Evolutionary conservation across 139 green algal genomes (phyloP).

Genomic region (Coelastrella sp.): DNA sequence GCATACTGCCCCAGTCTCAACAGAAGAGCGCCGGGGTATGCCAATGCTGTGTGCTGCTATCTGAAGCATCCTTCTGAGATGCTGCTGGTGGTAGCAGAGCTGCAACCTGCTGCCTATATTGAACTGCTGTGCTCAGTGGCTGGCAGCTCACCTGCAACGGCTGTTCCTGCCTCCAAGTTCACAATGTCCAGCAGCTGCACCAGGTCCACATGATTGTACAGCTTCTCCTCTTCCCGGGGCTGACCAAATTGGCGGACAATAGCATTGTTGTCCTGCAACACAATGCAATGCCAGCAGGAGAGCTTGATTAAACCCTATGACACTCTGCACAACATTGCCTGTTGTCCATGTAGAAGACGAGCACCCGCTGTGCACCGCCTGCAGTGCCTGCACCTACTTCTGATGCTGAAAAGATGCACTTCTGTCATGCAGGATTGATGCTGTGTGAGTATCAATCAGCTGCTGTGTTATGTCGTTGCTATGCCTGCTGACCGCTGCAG

Average conservation of each 20-base stretch:
- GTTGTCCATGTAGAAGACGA: too few relatives aligned
- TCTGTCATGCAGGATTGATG: background rate
- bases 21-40: background rate
- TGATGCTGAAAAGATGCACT: background rate
- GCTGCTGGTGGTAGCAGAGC: background rate
- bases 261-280: constrained; percentile 88
- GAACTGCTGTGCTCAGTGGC: background rate
- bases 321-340: too few relatives aligned
- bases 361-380: too few relatives aligned
- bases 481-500: background rate
- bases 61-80: background rate
- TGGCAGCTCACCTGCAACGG: constrained; percentile 54
- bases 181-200: constrained; percentile 93
- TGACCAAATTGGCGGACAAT: constrained; percentile 83
- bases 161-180: constrained; percentile 88
- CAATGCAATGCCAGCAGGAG: background rate
- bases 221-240: constrained; percentile 63
- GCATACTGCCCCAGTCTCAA: too few relatives aligned
- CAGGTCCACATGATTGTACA: constrained; percentile 97
- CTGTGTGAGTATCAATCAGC: background rate
- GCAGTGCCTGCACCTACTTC: too few relatives aligned
- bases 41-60: background rate
- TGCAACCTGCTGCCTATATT: background rate
- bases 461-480: background rate
- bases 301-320: background rate